Evolutionary conservation across 768 basidiomycete species (phyloP).

Genomic region (Tricholoma saponaceum): DNA sequence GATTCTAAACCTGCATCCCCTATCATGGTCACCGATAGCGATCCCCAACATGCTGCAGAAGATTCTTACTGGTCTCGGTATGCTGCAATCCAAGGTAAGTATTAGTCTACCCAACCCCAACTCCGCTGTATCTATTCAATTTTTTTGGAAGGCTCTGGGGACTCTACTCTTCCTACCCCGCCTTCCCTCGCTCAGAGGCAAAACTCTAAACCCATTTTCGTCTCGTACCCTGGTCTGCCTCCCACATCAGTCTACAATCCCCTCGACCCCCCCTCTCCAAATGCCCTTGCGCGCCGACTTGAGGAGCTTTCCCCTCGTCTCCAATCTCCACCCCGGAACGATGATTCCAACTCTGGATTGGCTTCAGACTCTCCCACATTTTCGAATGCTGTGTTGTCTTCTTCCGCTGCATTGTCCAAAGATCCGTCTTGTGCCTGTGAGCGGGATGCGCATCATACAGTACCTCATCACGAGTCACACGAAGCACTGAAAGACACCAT

Average conservation of each 20-base stretch:
- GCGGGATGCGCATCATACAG: conserved; percentile 1
- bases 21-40: conserved; percentile 13
- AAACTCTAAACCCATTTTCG: conserved; percentile 27
- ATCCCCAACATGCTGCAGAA: conserved; percentile 28
- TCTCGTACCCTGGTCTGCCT: conserved; percentile 23
- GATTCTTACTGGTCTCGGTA: conserved; percentile 82
- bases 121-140: not conserved
- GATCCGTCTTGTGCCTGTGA: conserved; percentile 3
- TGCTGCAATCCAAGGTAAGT: conserved; percentile 61
- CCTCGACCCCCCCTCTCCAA: conserved; percentile 38
- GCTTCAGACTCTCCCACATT: conserved; percentile 10
- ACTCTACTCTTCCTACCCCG: conserved; percentile 64
- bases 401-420: not conserved
- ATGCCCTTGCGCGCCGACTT: conserved; percentile 35
- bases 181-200: conserved; percentile 26
- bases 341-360: conserved; percentile 20
- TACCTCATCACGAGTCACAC: conserved; percentile 14
- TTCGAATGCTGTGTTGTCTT: conserved; percentile 6
- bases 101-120: not conserved
- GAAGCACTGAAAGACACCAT: conserved; percentile 49
- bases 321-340: conserved; percentile 19
- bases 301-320: conserved; percentile 27
- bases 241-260: conserved; percentile 32
- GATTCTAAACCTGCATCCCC: conserved; percentile 17
- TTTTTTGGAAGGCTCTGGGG: conserved; percentile 54